Evolutionary conservation across 2,329 filamentous ascomycete species (phyloP).

Genomic region (Fusarium lateritium): DNA sequence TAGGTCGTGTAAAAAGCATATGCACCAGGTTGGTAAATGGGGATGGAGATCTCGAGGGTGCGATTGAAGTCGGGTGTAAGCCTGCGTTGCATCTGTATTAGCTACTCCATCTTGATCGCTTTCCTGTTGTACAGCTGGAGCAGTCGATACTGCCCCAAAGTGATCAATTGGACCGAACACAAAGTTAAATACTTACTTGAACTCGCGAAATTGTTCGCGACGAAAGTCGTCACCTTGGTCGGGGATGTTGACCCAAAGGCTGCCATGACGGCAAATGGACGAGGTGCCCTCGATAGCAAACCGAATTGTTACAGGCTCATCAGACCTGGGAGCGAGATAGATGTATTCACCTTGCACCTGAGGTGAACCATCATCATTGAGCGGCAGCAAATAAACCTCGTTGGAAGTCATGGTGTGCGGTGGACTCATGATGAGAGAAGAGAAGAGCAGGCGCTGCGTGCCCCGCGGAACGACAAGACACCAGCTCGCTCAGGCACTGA

Average conservation of each 20-base stretch:
- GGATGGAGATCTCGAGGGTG: slow-evolving; percentile 89
- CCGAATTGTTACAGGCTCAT: slow-evolving; percentile 82
- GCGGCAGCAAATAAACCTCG: slow-evolving; percentile 87
- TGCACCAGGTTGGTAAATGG: slow-evolving; percentile 85
- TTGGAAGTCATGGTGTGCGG: slow-evolving; percentile 72
- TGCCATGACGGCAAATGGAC: slow-evolving; percentile 94
- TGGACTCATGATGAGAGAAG: slow-evolving; percentile 66
- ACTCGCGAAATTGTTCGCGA: slow-evolving; percentile 85
- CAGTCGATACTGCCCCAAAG: neutral
- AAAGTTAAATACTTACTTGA: slow-evolving; percentile 75
- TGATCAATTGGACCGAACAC: slow-evolving; percentile 14
- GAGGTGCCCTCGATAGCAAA: slow-evolving; percentile 96
- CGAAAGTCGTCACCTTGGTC: slow-evolving; percentile 81
- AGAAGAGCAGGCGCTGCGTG: slow-evolving; percentile 50
- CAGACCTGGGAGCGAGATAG: slow-evolving; percentile 83
- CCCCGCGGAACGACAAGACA: slow-evolving; percentile 48
- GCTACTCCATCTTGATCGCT: slow-evolving; percentile 5
- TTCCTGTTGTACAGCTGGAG: neutral
- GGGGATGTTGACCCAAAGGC: slow-evolving; percentile 96
- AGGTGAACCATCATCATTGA: slow-evolving; percentile 94
- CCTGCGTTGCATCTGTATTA: slow-evolving; percentile 62
- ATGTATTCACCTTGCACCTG: slow-evolving; percentile 92
- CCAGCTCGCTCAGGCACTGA: slow-evolving; percentile 41
- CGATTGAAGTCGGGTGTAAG: slow-evolving; percentile 93
- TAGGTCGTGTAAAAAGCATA: slow-evolving; percentile 97